A percentile compares a stretch with the other conserved stretches of the same genome.
Evolutionary conservation across 805 yeast species (phyloP).

Genomic region (Wickerhamiella brachini): DNA sequence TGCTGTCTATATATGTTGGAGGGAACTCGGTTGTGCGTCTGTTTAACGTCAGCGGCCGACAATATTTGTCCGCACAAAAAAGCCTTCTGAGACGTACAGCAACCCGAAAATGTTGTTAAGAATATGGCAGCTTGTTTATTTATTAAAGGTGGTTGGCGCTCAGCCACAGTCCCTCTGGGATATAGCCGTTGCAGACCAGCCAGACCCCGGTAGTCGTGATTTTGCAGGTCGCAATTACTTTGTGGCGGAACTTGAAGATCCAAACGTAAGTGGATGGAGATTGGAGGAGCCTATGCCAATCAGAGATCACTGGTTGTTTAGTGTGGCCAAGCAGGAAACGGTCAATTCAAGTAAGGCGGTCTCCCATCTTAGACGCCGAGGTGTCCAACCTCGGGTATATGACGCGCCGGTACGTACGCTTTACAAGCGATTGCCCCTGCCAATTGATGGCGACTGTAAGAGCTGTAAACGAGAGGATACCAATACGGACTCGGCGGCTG

Average conservation of each 20-base stretch:
- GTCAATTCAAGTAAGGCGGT: background rate
- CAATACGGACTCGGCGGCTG: background rate
- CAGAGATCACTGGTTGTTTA: conserved; percentile 17
- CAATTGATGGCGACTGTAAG: background rate
- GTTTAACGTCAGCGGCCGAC: background rate
- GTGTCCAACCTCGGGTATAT: background rate
- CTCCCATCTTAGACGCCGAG: background rate
- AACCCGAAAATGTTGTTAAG: background rate
- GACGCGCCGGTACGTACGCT: conserved; percentile 2
- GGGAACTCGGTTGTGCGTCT: background rate
- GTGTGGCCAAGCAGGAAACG: conserved; percentile 4
- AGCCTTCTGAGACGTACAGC: no score
- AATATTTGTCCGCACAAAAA: background rate
- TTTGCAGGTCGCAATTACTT: conserved; percentile 10
- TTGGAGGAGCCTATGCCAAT: conserved; percentile 19
- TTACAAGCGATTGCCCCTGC: conserved; percentile 11
- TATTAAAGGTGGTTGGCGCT: background rate
- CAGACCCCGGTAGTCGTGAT: conserved; percentile 14
- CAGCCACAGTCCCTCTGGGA: conserved; percentile 10
- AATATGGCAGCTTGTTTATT: background rate
- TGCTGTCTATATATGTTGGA: background rate
- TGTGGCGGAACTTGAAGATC: conserved; percentile 13
- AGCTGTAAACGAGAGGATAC: background rate
- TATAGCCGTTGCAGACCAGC: conserved; percentile 10
- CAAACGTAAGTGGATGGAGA: conserved; percentile 8